Evolutionary conservation across 257 asterid species (phyloP).

Genomic region (Nicotiana tomentosiformis): DNA sequence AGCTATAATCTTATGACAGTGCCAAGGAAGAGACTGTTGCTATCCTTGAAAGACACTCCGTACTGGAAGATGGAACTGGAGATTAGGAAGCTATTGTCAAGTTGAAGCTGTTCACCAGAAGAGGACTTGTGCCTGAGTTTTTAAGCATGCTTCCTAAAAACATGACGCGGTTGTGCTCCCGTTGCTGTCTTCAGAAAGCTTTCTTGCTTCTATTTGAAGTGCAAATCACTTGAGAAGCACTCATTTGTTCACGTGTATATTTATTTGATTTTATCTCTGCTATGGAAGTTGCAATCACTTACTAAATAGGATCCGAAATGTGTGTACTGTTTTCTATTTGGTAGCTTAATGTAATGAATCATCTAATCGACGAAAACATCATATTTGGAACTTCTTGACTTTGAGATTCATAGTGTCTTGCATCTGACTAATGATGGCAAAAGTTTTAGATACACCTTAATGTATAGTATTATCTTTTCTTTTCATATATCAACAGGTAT

Average conservation of each 20-base stretch:
- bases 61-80: conserved; percentile 36
- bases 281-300: not conserved
- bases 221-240: not conserved
- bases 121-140: not conserved
- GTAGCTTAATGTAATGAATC: not conserved
- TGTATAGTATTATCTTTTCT: not conserved
- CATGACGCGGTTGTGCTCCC: not conserved
- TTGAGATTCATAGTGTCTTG: not conserved
- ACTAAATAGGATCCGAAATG: not conserved
- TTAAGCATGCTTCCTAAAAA: not conserved
- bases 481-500: not conserved
- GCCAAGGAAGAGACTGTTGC: conserved; percentile 59
- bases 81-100: not conserved
- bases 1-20: conserved; percentile 21
- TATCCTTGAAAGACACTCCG: conserved; percentile 45
- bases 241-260: not conserved
- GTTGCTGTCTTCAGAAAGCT: not conserved
- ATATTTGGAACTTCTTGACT: not conserved
- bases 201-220: not conserved
- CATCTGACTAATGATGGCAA: not conserved
- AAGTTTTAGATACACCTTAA: not conserved
- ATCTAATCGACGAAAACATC: not conserved
- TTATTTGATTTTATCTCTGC: not conserved
- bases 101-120: not conserved
- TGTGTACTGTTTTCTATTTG: not conserved